A percentile compares a stretch with the other conserved stretches of the same genome.
Conservation (phyloP, 2,329 filamentous ascomycete species). For the Dissoconium aciculare region DNA sequence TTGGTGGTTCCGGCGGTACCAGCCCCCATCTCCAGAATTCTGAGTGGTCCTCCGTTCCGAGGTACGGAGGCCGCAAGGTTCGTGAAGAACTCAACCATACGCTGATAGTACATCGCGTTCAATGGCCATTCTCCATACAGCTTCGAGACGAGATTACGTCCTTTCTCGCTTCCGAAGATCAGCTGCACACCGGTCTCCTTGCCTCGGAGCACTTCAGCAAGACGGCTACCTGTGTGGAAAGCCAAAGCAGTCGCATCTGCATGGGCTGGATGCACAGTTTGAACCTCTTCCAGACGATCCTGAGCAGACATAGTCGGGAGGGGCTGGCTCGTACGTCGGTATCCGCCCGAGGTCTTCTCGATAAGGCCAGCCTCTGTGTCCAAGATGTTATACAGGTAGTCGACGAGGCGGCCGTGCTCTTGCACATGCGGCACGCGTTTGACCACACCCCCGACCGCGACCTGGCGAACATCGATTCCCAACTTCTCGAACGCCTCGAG, state of each 20-base stretch:
- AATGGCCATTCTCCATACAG: slow-evolving; percentile 1
- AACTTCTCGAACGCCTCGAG: neutral
- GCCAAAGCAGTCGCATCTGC: neutral
- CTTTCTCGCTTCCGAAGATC: slow-evolving; percentile 3
- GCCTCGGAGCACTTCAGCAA: slow-evolving; percentile 5
- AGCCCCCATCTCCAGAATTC: slow-evolving; percentile 3
- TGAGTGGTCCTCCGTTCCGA: neutral
- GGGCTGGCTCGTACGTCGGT: neutral
- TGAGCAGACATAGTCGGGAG: neutral
- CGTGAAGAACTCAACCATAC: neutral
- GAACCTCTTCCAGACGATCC: neutral
- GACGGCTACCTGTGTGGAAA: slow-evolving; percentile 4
- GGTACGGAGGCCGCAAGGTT: neutral
- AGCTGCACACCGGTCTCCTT: slow-evolving; percentile 3
- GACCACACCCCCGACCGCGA: neutral
- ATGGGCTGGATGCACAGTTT: neutral
- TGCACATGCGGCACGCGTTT: neutral
- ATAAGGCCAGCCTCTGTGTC: neutral
- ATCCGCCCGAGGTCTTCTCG: neutral
- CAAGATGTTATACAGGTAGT: neutral
- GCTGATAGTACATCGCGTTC: slow-evolving; percentile 1
- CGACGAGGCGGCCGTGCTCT: neutral
- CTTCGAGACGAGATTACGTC: slow-evolving; percentile 2
- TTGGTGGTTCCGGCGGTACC: slow-evolving; percentile 2
- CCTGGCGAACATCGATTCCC: neutral